Percentiles rank a stretch among this genome's conserved stretches.
Conservation (phyloP, 2,329 filamentous ascomycete genomes). For the Monilinia aucupariae region DNA sequence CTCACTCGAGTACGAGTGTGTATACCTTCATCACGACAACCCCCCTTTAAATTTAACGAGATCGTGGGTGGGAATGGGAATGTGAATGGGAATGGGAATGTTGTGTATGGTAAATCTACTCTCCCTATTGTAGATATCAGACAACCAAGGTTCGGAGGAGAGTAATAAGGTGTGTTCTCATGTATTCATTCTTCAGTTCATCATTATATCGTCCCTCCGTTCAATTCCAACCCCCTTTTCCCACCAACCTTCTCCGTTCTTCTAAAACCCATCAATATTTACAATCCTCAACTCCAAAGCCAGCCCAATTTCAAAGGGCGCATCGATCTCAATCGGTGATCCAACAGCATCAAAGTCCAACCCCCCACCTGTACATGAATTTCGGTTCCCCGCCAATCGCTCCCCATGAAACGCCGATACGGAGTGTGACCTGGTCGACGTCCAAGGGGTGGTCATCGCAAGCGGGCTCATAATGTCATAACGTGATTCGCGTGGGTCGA, state of each 20-base stretch:
- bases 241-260: not conserved
- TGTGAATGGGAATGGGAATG: too few relatives aligned
- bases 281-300: conserved; percentile 11
- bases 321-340: conserved; percentile 9
- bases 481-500: not conserved
- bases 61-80: too few relatives aligned
- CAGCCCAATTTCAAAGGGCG: conserved; percentile 5
- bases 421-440: not conserved
- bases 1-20: too few relatives aligned
- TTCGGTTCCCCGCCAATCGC: not conserved
- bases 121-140: too few relatives aligned
- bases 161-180: too few relatives aligned
- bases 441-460: not conserved
- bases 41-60: conserved; percentile 7
- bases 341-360: conserved; percentile 1
- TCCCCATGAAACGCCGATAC: not conserved
- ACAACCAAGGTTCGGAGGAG: too few relatives aligned
- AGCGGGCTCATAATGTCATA: not conserved
- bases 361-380: not conserved
- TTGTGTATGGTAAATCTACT: too few relatives aligned
- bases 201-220: not conserved
- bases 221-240: not conserved
- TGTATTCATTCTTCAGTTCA: not conserved
- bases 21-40: too few relatives aligned
- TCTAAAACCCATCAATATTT: not conserved